Evolutionary conservation across 2,329 filamentous ascomycete species (phyloP), one percentile per base, ranked within the genome.

Genomic region (Cytospora chrysosperma): DNA sequence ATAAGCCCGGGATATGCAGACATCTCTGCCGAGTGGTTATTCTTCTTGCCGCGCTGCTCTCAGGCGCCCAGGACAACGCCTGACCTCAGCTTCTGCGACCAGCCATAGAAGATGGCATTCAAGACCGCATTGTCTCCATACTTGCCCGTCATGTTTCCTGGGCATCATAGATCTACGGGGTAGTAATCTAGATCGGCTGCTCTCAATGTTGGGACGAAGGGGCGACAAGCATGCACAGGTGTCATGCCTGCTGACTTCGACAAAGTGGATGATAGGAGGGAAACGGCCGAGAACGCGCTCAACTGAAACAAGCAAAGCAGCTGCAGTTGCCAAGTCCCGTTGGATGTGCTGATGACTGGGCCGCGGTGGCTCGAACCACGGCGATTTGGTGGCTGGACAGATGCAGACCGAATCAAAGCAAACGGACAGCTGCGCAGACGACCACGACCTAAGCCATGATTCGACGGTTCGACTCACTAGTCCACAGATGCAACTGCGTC

Each of bases 371-470:
- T 62, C 55, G 34, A 61, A 58, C 63, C 65, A 62, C 59, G 66
- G 40, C 67, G 61, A 67, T 68, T 69, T 70, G 69, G 70, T 66
- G 68, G 67, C 62, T 70, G 68, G 66, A 52, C 65, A 58, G 62
- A 60, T 69, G 70, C 69, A 70, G 71, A 69, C 69, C 70, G 68
- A 65, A 69, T 69, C 72, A 69, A 70, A 71, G 69, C 70, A 69
- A 67, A 73, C 76, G 77, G 77, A 71, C 74, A 72, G 72, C 70
- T 74, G 75, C 77, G 75, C 76, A 75, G 72, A 75, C 70, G n/a
- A 6, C 19, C 17, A 24, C 43, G 69, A 74, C 70, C 65, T 68
- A 65, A 60, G 63, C 53, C 53, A 63, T 68, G 65, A 68, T 69
- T 68, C 67, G 62, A 61, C 65, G 63, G 65, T 40, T 62, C 67